These are phyloP conservation scores for Trichosanthes truncata DNA, from an alignment of 306 rosid species.

Conservation along the genomic window DNA sequence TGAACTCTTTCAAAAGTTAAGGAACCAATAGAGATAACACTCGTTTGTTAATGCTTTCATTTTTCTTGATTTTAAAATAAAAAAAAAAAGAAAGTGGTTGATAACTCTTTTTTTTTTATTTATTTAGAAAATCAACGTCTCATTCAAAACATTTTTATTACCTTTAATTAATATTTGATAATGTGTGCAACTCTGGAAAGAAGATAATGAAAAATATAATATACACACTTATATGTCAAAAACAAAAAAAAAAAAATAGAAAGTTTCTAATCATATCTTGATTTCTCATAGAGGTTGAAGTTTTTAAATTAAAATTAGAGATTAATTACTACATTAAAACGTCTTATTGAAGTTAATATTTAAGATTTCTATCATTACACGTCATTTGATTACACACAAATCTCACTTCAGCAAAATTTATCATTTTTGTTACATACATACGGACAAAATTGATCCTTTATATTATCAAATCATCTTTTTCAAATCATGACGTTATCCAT, in stretches of 20 bases:
- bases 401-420: not conserved
- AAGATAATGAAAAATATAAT: no score
- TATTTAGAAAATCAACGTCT: not conserved
- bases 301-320: no score
- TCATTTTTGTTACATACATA: not conserved
- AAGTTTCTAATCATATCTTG: no score
- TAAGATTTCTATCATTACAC: not conserved
- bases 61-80: not conserved
- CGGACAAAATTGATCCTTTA: not conserved
- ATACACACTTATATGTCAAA: no score
- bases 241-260: no score
- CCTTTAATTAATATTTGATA: not conserved
- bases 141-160: not conserved
- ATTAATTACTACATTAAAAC: no score
- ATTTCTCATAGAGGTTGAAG: no score
- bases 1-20: not conserved
- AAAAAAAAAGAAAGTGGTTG: not conserved
- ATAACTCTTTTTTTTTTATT: not conserved
- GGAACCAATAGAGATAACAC: not conserved
- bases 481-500: not conserved
- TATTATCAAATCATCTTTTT: not conserved
- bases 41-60: no score
- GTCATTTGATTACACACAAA: not conserved
- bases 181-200: no score
- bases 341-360: not conserved